Conservation (phyloP, 2,329 filamentous ascomycete genomes). For the Calonectria hawksworthii region DNA sequence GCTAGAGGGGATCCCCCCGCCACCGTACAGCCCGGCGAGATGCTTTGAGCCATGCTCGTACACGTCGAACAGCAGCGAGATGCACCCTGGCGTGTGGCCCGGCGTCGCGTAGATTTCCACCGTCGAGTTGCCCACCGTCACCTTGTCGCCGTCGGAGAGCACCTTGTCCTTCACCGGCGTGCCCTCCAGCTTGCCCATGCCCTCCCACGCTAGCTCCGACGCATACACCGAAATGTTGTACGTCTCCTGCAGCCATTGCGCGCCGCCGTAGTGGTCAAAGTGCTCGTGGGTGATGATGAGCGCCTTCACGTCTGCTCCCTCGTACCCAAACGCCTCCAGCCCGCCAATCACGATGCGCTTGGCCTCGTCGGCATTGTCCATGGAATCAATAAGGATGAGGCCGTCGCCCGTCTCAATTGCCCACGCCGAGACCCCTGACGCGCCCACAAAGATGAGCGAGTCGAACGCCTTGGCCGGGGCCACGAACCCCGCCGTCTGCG, state of each 20-base stretch:
- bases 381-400: slow-evolving; percentile 41
- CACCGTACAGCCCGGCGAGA: slow-evolving; percentile 43
- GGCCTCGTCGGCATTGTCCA: slow-evolving; percentile 38
- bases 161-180: slow-evolving; percentile 24
- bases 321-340: slow-evolving; percentile 37
- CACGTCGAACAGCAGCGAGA: slow-evolving; percentile 40
- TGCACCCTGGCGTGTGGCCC: slow-evolving; percentile 41
- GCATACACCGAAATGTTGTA: slow-evolving; percentile 37
- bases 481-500: slow-evolving; percentile 35
- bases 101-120: slow-evolving; percentile 36
- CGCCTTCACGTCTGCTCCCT: slow-evolving; percentile 45
- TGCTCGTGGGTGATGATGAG: slow-evolving; percentile 48
- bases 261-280: slow-evolving; percentile 47
- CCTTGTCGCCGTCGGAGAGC: slow-evolving; percentile 28
- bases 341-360: slow-evolving; percentile 36
- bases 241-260: slow-evolving; percentile 41
- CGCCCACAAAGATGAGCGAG: slow-evolving; percentile 42
- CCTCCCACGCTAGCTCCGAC: slow-evolving; percentile 27
- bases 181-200: neutral
- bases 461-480: slow-evolving; percentile 37
- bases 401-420: slow-evolving; percentile 46
- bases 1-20: slow-evolving; percentile 34
- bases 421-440: slow-evolving; percentile 43
- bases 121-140: slow-evolving; percentile 42
- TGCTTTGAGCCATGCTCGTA: slow-evolving; percentile 36